These are phyloP conservation scores for Ilyonectria mors-panacis DNA, from an alignment of 2,329 filamentous ascomycete species.

Conservation along the genomic window DNA sequence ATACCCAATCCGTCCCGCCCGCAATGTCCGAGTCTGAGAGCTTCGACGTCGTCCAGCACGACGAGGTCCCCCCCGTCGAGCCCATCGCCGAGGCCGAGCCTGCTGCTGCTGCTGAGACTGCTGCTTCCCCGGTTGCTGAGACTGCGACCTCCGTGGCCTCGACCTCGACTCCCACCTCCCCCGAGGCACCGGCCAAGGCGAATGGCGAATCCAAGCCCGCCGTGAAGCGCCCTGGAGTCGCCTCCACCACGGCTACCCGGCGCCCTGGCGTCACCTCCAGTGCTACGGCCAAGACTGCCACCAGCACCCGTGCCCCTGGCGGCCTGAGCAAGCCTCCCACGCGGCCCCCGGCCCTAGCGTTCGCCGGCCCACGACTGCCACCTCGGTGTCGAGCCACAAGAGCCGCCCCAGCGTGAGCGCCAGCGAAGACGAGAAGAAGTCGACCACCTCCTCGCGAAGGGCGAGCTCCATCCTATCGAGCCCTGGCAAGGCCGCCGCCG, in stretches of 20 bases:
- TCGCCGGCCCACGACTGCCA: slow-evolving; percentile 52
- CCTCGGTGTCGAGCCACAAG: slow-evolving; percentile 60
- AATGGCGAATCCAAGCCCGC: slow-evolving; percentile 48
- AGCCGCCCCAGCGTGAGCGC: slow-evolving; percentile 64
- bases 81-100: slow-evolving; percentile 25
- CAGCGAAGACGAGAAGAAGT: slow-evolving; percentile 67
- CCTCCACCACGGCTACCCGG: slow-evolving; percentile 54
- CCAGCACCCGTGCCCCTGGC: slow-evolving; percentile 55
- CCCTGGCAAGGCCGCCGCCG: slow-evolving; percentile 51
- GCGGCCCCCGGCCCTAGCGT: slow-evolving; percentile 58
- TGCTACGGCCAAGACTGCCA: slow-evolving; percentile 46
- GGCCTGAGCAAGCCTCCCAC: slow-evolving; percentile 65
- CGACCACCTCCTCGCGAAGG: slow-evolving; percentile 58
- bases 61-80: slow-evolving; percentile 56
- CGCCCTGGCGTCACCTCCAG: slow-evolving; percentile 50
- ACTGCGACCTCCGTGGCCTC: slow-evolving; percentile 47
- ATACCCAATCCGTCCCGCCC: slow-evolving; percentile 32
- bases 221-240: slow-evolving; percentile 55
- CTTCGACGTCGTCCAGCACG: slow-evolving; percentile 61
- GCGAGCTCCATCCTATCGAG: slow-evolving; percentile 61
- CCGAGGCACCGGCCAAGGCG: slow-evolving; percentile 53
- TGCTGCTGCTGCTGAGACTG: slow-evolving; percentile 23
- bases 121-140: slow-evolving; percentile 52
- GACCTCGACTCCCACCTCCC: slow-evolving; percentile 49
- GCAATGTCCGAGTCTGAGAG: slow-evolving; percentile 65